These are phyloP conservation scores for Nemania diffusa DNA, from an alignment of 2,329 filamentous ascomycete species.

Conservation along the genomic window DNA sequence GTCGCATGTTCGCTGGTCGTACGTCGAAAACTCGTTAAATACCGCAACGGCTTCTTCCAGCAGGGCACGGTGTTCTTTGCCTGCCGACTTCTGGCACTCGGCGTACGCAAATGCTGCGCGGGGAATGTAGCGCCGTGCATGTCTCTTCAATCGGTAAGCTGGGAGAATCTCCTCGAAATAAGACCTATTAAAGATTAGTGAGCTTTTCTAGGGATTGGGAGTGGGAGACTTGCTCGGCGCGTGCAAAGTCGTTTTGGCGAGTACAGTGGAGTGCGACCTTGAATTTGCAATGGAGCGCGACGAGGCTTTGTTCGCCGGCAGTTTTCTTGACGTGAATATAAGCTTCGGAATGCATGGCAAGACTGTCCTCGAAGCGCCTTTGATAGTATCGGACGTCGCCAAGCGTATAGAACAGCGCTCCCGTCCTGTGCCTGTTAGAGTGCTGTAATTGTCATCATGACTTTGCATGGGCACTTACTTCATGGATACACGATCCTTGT, in stretches of 20 bases:
- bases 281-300: not conserved
- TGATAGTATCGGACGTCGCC: not conserved
- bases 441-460: not conserved
- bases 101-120: not conserved
- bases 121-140: not conserved
- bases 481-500: not conserved
- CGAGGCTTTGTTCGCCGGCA: not conserved
- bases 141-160: not conserved
- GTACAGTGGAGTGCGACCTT: not conserved
- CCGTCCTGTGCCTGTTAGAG: not conserved
- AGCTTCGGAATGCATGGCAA: not conserved
- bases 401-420: not conserved
- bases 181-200: not conserved
- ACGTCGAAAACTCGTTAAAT: not conserved
- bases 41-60: not conserved
- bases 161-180: not conserved
- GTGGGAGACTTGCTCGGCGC: not conserved
- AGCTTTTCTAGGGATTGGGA: not conserved
- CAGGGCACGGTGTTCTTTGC: not conserved
- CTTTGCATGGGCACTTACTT: not conserved
- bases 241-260: not conserved
- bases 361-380: not conserved
- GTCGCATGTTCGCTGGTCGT: not conserved
- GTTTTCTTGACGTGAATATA: not conserved
- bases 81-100: not conserved